Conservation (phyloP, 1,139 yeast genomes). For the Diutina siamensis region DNA sequence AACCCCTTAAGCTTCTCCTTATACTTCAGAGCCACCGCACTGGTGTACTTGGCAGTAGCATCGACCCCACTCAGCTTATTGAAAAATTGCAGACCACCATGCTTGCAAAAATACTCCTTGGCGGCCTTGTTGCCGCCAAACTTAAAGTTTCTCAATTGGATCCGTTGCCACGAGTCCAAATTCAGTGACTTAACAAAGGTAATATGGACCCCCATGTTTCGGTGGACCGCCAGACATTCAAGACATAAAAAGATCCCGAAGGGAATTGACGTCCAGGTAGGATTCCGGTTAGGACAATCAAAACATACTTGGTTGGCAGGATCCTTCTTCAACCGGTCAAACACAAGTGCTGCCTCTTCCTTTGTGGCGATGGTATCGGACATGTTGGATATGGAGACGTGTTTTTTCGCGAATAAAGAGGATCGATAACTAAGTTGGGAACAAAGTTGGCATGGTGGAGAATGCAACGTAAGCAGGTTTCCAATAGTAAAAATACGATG, state of each 20-base stretch:
- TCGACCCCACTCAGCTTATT: conserved; percentile 30
- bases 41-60: conserved; percentile 69
- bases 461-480: no score
- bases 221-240: conserved; percentile 39
- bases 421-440: no score
- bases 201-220: conserved; percentile 39
- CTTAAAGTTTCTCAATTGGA: conserved; percentile 81
- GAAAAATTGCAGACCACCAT: conserved; percentile 71
- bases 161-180: conserved; percentile 82
- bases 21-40: conserved; percentile 67
- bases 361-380: conserved; percentile 46
- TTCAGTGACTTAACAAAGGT: conserved; percentile 75
- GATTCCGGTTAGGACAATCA: conserved; percentile 39
- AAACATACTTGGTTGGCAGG: conserved; percentile 80
- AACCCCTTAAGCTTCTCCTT: conserved; percentile 66
- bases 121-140: conserved; percentile 88
- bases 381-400: conserved; percentile 15
- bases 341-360: conserved; percentile 51
- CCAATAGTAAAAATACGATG: no score
- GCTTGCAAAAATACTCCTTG: conserved; percentile 67
- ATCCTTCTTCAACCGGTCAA: conserved; percentile 45
- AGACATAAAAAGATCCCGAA: conserved; percentile 37
- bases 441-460: no score
- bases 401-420: not conserved
- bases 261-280: conserved; percentile 42